These are phyloP conservation scores for Nitzschia sp. DNA, from an alignment of 108 stramenopile genomes.

Conservation along the genomic window DNA sequence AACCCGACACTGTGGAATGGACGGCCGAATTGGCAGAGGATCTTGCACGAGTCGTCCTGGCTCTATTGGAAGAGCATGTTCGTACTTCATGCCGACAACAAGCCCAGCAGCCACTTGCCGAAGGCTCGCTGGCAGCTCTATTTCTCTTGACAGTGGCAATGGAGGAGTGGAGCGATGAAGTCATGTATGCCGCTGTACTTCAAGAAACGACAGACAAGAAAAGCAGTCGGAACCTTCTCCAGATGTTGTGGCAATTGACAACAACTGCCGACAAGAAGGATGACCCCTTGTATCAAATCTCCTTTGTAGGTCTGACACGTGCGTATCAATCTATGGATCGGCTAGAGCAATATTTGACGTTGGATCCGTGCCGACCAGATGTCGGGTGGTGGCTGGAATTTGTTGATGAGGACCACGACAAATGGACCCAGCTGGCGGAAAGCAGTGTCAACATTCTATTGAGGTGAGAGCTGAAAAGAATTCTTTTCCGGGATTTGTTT, in stretches of 20 bases:
- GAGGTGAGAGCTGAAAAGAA: too few relatives aligned
- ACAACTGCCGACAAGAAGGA: background rate
- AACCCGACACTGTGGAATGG: constrained; percentile 7
- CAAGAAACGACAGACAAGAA: background rate
- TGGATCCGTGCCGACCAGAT: background rate
- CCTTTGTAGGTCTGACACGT: background rate
- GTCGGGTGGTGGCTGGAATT: constrained; percentile 16
- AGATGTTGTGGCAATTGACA: constrained; percentile 2
- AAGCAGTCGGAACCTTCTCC: background rate
- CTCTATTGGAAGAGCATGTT: background rate
- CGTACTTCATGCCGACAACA: background rate
- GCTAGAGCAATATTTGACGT: background rate
- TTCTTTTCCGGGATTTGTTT: too few relatives aligned
- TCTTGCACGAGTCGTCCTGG: background rate
- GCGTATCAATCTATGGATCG: constrained; percentile 16
- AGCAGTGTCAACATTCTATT: too few relatives aligned
- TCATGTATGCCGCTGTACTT: constrained; percentile 27
- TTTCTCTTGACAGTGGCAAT: constrained; percentile 10
- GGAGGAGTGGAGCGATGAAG: constrained; percentile 29
- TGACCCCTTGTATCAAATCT: background rate
- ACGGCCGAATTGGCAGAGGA: constrained; percentile 17
- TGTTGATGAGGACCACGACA: background rate
- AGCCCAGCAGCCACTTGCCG: background rate
- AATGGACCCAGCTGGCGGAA: too few relatives aligned
- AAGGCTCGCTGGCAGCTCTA: background rate